Percentiles rank a stretch among this genome's conserved stretches.
These are phyloP conservation scores for Lachancea dasiensis DNA, from an alignment of 805 yeast genomes.

Conservation along the genomic window DNA sequence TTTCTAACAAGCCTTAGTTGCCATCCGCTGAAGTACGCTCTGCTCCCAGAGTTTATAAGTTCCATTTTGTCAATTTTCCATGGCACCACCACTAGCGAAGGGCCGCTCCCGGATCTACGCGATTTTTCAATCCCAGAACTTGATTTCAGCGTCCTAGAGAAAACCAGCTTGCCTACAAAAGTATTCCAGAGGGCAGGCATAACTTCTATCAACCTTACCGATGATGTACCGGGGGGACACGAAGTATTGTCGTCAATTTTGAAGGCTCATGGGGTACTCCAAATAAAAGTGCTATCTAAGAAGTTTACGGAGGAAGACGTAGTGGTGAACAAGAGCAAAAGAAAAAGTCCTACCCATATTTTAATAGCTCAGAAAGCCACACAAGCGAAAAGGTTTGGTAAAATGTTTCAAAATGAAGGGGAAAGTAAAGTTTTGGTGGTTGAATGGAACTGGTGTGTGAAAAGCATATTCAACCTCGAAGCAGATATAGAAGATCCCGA, in stretches of 20 bases:
- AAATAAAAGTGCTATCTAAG: slow-evolving; percentile 19
- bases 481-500: slow-evolving; percentile 9
- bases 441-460: slow-evolving; percentile 33
- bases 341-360: slow-evolving; percentile 17
- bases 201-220: slow-evolving; percentile 18
- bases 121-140: slow-evolving; percentile 34
- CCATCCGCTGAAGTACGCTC: slow-evolving; percentile 42
- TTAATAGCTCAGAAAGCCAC: slow-evolving; percentile 27
- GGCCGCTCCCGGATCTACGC: slow-evolving; percentile 19
- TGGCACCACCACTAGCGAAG: slow-evolving; percentile 11
- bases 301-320: slow-evolving; percentile 18
- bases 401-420: slow-evolving; percentile 8
- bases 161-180: slow-evolving; percentile 16
- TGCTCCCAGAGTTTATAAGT: slow-evolving; percentile 50
- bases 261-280: slow-evolving; percentile 24
- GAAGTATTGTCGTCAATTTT: slow-evolving; percentile 23
- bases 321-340: slow-evolving; percentile 9
- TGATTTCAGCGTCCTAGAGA: slow-evolving; percentile 21
- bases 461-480: slow-evolving; percentile 24
- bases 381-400: slow-evolving; percentile 26
- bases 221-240: slow-evolving; percentile 28
- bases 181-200: slow-evolving; percentile 26
- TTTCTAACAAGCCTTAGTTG: slow-evolving; percentile 65
- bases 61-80: slow-evolving; percentile 38
- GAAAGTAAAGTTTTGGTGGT: slow-evolving; percentile 19